Percentiles rank a stretch among this genome's conserved stretches.
These are phyloP conservation scores for Phytomonas sp. DNA, from an alignment of 208 protist species.

Conservation along the genomic window DNA sequence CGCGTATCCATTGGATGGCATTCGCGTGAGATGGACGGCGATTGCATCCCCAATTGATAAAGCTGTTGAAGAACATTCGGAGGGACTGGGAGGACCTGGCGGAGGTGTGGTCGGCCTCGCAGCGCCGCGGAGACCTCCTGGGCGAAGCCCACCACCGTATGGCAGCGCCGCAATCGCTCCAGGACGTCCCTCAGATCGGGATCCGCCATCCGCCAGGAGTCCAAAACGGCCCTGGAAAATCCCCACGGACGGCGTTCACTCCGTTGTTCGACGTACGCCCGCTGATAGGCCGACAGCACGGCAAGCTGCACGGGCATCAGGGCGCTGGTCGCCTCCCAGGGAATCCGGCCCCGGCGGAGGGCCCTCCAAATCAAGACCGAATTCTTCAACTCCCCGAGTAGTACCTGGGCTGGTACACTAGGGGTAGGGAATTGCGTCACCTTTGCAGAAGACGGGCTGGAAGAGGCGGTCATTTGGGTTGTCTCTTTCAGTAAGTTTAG, in stretches of 20 bases:
- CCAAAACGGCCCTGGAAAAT: slow-evolving; percentile 19
- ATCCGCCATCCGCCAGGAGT: slow-evolving; percentile 27
- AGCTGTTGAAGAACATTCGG: slow-evolving; percentile 30
- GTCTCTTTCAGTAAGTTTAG: slow-evolving; percentile 26
- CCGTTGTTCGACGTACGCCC: slow-evolving; percentile 14
- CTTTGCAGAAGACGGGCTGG: background rate
- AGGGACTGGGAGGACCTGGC: slow-evolving; percentile 51
- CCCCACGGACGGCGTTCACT: slow-evolving; percentile 12
- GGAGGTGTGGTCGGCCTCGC: slow-evolving; percentile 35
- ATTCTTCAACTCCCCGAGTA: slow-evolving; percentile 9
- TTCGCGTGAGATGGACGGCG: background rate
- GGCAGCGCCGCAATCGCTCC: slow-evolving; percentile 14
- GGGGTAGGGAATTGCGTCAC: background rate
- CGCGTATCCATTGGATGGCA: background rate
- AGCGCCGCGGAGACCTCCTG: slow-evolving; percentile 35
- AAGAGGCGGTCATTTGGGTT: background rate
- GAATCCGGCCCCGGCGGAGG: slow-evolving; percentile 35
- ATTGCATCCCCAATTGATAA: slow-evolving; percentile 26
- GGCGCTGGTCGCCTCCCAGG: slow-evolving; percentile 30
- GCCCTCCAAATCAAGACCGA: slow-evolving; percentile 46
- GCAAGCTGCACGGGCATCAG: slow-evolving; percentile 38
- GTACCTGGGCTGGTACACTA: background rate
- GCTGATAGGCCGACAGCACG: slow-evolving; percentile 24
- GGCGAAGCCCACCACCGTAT: slow-evolving; percentile 42
- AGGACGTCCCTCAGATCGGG: slow-evolving; percentile 21